Evolutionary conservation across 148 eudicot genomes (phyloP).

Genomic region (Spergularia bocconei): DNA sequence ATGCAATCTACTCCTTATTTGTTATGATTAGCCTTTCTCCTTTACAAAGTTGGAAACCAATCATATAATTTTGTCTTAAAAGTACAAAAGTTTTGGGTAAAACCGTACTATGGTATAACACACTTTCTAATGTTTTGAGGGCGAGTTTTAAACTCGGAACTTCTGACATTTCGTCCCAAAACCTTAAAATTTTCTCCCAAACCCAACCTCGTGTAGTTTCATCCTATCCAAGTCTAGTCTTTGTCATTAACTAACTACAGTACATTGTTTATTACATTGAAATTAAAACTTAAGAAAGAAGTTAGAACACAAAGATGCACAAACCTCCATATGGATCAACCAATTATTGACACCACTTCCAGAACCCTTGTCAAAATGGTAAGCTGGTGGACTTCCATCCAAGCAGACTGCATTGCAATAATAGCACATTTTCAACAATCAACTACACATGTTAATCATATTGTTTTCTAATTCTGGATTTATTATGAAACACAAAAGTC

Average conservation of each 20-base stretch:
- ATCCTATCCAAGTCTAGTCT: not conserved
- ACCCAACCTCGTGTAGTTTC: not conserved
- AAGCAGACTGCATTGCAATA: constrained; percentile 57
- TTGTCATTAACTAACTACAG: not conserved
- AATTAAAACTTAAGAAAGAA: not conserved
- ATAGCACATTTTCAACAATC: not conserved
- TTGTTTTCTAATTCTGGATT: no score
- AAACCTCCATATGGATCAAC: constrained; percentile 76
- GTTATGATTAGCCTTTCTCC: no score
- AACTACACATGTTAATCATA: not conserved
- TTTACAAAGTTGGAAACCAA: not conserved
- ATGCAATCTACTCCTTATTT: not conserved
- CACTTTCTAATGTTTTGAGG: not conserved
- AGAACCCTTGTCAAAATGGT: constrained; percentile 69
- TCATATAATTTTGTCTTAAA: not conserved
- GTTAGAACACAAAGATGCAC: not conserved
- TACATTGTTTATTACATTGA: not conserved
- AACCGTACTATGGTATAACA: not conserved
- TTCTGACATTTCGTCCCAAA: no score
- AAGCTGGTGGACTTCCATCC: constrained; percentile 95
- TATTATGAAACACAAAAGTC: no score
- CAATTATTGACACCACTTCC: constrained; percentile 75
- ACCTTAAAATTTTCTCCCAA: no score
- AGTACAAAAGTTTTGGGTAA: not conserved
- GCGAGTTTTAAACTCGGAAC: not conserved